Conservation (phyloP, 441 rosid species). For the Jatropha podagrica region DNA sequence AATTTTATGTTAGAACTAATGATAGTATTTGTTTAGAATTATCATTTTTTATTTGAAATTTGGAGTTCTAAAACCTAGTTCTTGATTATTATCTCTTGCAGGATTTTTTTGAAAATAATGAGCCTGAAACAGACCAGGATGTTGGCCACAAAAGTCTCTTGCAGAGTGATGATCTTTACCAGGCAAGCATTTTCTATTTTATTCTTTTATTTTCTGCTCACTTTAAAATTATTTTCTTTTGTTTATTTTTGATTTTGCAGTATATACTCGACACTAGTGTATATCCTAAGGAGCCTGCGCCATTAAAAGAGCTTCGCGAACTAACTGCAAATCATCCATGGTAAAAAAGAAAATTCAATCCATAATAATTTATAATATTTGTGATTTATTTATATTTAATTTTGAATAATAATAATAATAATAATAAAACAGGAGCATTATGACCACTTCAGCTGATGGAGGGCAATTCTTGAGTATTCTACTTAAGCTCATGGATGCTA, state of each 20-base stretch:
- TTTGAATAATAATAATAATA: neutral
- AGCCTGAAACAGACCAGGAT: constrained; percentile 46
- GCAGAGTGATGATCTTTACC: constrained; percentile 89
- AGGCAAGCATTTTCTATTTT: constrained; percentile 37
- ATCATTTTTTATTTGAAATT: neutral
- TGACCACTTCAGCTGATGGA: constrained; percentile 95
- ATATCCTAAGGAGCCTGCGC: constrained; percentile 89
- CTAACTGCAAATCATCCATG: constrained; percentile 89
- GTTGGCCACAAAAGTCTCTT: constrained; percentile 91
- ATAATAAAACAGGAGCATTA: constrained; percentile 22
- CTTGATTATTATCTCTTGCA: neutral
- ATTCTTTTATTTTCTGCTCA: too few species aligned
- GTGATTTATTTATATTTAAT: neutral
- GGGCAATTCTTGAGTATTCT: constrained; percentile 92
- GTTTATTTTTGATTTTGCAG: constrained; percentile 31
- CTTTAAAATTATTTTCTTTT: neutral
- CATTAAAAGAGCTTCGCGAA: constrained; percentile 91
- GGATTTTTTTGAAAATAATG: constrained; percentile 20
- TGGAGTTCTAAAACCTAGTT: too few species aligned
- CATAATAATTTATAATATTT: neutral
- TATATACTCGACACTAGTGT: constrained; percentile 96
- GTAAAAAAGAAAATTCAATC: constrained; percentile 29
- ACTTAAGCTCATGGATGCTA: constrained; percentile 84
- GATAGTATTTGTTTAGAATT: neutral
- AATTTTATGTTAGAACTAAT: neutral